Evolutionary conservation across 129 eudicot genomes (phyloP).

Genomic region (Artemisia tridentata): DNA sequence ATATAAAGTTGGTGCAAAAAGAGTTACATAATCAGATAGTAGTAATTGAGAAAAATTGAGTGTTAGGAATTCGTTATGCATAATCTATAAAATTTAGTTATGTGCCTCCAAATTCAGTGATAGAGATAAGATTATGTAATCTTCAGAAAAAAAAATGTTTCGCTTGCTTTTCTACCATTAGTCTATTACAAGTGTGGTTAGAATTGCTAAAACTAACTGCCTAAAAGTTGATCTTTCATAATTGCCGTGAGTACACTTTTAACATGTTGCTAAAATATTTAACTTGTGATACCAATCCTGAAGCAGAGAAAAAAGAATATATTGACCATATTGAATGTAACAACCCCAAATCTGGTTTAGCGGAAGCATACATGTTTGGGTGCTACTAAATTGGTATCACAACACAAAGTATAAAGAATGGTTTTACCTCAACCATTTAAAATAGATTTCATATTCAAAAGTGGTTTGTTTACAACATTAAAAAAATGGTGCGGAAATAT

Average conservation of each 20-base stretch:
- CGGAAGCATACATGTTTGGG: no score
- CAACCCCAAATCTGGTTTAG: no score
- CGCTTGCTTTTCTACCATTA: neutral
- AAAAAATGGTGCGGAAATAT: no score
- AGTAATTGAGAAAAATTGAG: neutral
- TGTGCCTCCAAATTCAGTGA: neutral
- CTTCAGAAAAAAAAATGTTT: neutral
- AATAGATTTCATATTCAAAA: no score
- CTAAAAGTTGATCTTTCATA: neutral
- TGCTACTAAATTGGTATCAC: no score
- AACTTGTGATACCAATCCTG: conserved; percentile 79
- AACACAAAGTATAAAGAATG: no score
- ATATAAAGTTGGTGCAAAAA: neutral
- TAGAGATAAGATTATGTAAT: neutral
- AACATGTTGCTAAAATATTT: neutral
- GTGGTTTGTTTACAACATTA: no score
- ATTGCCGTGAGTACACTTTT: neutral
- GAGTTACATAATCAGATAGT: neutral
- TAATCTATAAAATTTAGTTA: neutral
- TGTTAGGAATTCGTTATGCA: neutral
- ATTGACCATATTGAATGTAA: conserved; percentile 91
- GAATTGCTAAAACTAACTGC: neutral
- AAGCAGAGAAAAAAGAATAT: conserved; percentile 97
- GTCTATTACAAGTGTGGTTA: neutral
- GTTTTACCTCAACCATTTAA: no score